phyloP scores from a whole-genome alignment of 1,139 yeast species.

The Pneumocystis jirovecii region DNA sequence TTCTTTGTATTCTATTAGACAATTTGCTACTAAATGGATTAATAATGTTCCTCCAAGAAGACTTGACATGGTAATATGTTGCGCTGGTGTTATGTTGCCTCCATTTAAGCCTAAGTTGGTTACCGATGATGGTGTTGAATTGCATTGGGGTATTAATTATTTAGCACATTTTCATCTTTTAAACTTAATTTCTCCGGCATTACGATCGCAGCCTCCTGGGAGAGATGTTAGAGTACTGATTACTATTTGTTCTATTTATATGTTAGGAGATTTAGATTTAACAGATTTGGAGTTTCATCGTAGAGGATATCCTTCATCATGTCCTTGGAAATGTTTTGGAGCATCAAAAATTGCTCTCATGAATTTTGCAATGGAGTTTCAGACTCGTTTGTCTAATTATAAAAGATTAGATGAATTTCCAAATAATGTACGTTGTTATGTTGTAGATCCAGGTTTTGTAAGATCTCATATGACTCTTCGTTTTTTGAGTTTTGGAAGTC shows the following conservation, averaged over 20 bases:
- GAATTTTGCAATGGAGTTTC: slow-evolving; percentile 61
- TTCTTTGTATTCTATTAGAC: slow-evolving; percentile 61
- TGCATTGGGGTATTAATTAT: slow-evolving; percentile 71
- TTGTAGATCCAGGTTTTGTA: slow-evolving; percentile 87
- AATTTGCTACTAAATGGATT: slow-evolving; percentile 87
- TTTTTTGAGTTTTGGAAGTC: slow-evolving; percentile 58
- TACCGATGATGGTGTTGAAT: slow-evolving; percentile 69
- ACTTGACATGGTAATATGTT: slow-evolving; percentile 72
- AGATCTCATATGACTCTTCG: slow-evolving; percentile 76
- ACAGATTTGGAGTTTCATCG: slow-evolving; percentile 54
- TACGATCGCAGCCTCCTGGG: slow-evolving; percentile 82
- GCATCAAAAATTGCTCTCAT: slow-evolving; percentile 64
- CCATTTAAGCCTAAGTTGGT: slow-evolving; percentile 43
- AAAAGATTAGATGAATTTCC: slow-evolving; percentile 55
- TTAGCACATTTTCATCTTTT: slow-evolving; percentile 66
- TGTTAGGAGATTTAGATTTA: slow-evolving; percentile 50
- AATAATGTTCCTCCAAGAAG: slow-evolving; percentile 84
- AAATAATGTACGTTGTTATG: slow-evolving; percentile 48
- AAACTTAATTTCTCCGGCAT: slow-evolving; percentile 62
- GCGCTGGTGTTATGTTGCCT: slow-evolving; percentile 76
- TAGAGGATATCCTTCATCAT: slow-evolving; percentile 42
- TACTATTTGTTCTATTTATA: slow-evolving; percentile 62
- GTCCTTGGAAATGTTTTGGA: slow-evolving; percentile 69
- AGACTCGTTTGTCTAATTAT: slow-evolving; percentile 41
- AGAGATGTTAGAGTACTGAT: slow-evolving; percentile 74